These are phyloP conservation scores for Neurospora sp. DNA, from an alignment of 495 filamentous ascomycete genomes.

Conservation along the genomic window DNA sequence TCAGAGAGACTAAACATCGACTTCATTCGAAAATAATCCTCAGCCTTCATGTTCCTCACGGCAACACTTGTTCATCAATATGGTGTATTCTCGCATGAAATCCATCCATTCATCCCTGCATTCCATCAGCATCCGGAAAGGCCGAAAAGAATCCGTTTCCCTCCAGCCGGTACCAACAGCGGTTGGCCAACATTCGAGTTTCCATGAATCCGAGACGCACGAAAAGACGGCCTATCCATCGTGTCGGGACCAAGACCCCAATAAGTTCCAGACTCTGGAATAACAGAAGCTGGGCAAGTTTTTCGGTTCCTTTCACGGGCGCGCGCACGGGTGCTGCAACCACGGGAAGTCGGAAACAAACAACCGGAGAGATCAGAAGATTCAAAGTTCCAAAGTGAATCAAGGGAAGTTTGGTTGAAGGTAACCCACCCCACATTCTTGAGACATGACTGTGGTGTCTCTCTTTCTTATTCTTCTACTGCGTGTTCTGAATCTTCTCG, in stretches of 20 bases:
- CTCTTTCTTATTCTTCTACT: neutral
- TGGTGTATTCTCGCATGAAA: too few relatives aligned
- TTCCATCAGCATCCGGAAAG: neutral
- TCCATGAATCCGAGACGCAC: neutral
- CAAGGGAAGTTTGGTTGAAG: neutral
- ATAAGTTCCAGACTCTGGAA: neutral
- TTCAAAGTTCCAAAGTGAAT: neutral
- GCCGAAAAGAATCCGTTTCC: neutral
- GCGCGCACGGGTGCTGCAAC: neutral
- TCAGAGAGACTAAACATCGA: neutral
- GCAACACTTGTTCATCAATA: neutral
- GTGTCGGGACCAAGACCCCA: neutral
- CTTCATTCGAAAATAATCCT: neutral
- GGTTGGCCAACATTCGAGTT: neutral
- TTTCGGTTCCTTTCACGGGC: neutral
- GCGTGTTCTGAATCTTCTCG: neutral
- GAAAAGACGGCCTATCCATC: neutral
- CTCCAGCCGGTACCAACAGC: neutral
- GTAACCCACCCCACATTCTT: neutral
- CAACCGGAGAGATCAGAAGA: neutral
- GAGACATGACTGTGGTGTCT: neutral
- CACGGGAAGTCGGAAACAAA: neutral
- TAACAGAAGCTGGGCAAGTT: neutral
- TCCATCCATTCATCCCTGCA: neutral
- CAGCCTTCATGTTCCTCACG: neutral